phyloP scores from a whole-genome alignment of 345 rosid genomes.

The Diplotaxis tenuifolia region DNA sequence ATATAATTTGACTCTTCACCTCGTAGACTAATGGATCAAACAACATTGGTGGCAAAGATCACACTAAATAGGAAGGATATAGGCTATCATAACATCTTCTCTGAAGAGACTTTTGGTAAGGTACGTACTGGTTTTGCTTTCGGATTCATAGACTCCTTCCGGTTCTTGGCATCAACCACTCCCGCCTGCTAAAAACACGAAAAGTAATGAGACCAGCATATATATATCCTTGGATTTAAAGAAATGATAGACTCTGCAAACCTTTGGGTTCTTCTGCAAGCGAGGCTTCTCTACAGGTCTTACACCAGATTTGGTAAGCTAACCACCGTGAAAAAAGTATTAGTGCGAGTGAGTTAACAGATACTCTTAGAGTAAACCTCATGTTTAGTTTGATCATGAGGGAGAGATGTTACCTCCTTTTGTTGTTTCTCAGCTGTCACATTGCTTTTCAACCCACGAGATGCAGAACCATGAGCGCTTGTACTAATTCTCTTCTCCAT shows the following conservation, averaged over 20 bases:
- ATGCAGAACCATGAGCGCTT: conserved; percentile 5
- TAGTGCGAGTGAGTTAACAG: neutral
- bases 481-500: conserved; percentile 16
- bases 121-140: conserved; percentile 29
- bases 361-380: neutral
- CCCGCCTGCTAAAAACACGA: conserved; percentile 18
- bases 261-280: conserved; percentile 30
- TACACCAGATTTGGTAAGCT: conserved; percentile 27
- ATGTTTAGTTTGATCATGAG: conserved; percentile 9
- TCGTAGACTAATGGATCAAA: conserved; percentile 17
- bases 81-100: conserved; percentile 21
- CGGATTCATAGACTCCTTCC: conserved; percentile 11
- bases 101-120: conserved; percentile 19
- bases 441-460: conserved; percentile 22
- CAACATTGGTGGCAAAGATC: conserved; percentile 14
- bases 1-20: conserved; percentile 20
- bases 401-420: conserved; percentile 24
- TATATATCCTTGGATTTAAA: neutral
- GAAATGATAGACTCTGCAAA: neutral
- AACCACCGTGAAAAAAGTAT: neutral
- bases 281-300: conserved; percentile 31
- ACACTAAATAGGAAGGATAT: neutral
- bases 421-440: conserved; percentile 15
- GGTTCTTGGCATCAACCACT: conserved; percentile 23
- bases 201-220: conserved; percentile 14